phyloP scores from a whole-genome alignment of 192 early-diverging fungal species.

The Coemansia sp. region DNA sequence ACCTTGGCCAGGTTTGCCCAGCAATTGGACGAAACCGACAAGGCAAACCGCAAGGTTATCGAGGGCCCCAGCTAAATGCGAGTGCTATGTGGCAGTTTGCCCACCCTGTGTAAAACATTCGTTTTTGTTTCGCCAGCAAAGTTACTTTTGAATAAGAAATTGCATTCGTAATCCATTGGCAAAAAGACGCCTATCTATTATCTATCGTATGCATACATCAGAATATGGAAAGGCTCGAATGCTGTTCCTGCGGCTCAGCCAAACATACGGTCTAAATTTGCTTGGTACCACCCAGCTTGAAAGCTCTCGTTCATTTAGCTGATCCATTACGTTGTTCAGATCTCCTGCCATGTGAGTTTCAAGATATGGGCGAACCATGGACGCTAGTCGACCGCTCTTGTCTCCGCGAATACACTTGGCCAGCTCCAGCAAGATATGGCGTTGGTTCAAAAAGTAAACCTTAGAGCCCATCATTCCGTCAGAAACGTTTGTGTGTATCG shows the following conservation, averaged over 20 bases:
- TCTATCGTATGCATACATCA: too few species aligned
- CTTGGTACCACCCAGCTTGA: background rate
- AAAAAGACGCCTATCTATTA: too few species aligned
- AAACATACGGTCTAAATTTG: too few species aligned
- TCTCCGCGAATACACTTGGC: conserved; percentile 2
- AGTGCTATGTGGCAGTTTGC: too few species aligned
- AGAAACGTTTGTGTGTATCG: conserved; percentile 12
- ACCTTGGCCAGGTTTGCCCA: conserved; percentile 11
- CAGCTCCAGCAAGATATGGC: background rate
- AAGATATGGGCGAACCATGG: conserved; percentile 12
- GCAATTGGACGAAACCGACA: conserved; percentile 11
- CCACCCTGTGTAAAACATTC: too few species aligned
- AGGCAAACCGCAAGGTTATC: conserved; percentile 17
- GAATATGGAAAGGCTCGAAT: too few species aligned
- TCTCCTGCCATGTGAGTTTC: background rate
- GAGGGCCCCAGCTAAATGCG: conserved; percentile 3
- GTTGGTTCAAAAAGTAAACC: conserved; percentile 12
- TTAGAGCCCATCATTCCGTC: background rate
- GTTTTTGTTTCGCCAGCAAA: too few species aligned
- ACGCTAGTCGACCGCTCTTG: background rate
- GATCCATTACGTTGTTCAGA: background rate
- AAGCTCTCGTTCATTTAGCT: too few species aligned
- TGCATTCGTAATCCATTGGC: too few species aligned
- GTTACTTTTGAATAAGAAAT: too few species aligned
- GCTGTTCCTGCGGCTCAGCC: background rate